Percentiles rank a stretch among this genome's conserved stretches.
These are phyloP conservation scores for Pseudoturritis turrita DNA, from an alignment of 345 rosid species.

Conservation along the genomic window DNA sequence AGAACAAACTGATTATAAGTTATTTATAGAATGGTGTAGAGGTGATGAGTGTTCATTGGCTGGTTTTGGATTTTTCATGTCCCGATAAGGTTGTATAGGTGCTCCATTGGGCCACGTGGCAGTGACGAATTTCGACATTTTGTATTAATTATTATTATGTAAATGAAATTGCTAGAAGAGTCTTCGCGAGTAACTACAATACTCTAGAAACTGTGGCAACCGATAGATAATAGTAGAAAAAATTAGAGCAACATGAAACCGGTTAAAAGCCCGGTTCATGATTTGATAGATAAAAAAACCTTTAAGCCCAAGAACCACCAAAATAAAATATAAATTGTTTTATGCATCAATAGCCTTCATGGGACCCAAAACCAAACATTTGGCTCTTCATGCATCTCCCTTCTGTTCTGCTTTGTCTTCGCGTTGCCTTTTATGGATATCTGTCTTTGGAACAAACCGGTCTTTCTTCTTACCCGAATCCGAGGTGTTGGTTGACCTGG, in stretches of 20 bases:
- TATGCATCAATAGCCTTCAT: background rate
- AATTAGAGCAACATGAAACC: conserved; percentile 15
- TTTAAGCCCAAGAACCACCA: background rate
- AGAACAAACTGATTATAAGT: background rate
- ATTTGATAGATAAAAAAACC: background rate
- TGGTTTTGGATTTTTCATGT: conserved; percentile 43
- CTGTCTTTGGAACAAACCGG: conserved; percentile 7
- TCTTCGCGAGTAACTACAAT: background rate
- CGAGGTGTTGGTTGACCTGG: conserved; percentile 4
- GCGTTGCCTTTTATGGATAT: conserved; percentile 20
- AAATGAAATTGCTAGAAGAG: conserved; percentile 6
- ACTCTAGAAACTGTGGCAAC: conserved; percentile 7
- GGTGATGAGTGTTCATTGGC: conserved; percentile 36
- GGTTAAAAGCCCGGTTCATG: conserved; percentile 21
- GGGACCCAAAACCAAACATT: background rate
- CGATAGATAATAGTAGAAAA: background rate
- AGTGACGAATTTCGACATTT: background rate
- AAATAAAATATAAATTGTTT: background rate
- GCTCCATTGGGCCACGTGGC: conserved; percentile 43
- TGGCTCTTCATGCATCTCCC: conserved; percentile 8
- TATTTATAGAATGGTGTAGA: background rate
- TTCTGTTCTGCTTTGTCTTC: conserved; percentile 18
- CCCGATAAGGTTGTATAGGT: conserved; percentile 55
- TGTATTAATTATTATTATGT: background rate
- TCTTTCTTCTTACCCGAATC: conserved; percentile 19